Evolutionary conservation across 169 alveolate species (phyloP).

Genomic region (Babesia caballi): DNA sequence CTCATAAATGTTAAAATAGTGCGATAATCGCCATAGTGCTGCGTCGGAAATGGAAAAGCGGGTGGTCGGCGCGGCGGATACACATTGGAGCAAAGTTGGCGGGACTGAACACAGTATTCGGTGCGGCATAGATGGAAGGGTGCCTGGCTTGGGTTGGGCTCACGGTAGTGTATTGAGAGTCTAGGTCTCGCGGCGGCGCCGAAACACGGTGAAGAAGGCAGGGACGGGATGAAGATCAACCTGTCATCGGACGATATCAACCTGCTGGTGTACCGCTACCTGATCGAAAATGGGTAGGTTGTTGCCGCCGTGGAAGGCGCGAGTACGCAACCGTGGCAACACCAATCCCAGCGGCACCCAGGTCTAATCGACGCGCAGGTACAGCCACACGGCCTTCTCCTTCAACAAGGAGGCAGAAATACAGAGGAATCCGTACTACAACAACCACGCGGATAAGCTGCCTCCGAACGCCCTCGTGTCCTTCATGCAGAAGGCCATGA

Average conservation of each 20-base stretch:
- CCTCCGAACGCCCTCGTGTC: conserved; percentile 86
- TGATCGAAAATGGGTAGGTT: conserved; percentile 83
- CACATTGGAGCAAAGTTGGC: background rate
- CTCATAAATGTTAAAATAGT: too few relatives aligned
- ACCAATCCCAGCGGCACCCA: background rate
- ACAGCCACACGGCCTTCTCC: conserved; percentile 81
- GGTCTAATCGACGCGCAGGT: conserved; percentile 12
- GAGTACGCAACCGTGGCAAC: background rate
- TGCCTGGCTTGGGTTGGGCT: background rate
- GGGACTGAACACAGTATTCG: too few relatives aligned
- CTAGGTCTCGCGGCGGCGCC: background rate
- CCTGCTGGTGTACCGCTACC: conserved; percentile 81
- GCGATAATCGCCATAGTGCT: too few relatives aligned
- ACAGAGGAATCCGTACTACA: conserved; percentile 77
- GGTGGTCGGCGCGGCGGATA: background rate
- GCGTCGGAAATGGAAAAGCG: too few relatives aligned
- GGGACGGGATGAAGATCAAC: conserved; percentile 78
- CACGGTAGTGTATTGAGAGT: background rate
- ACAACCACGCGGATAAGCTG: conserved; percentile 80
- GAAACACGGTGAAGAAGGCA: background rate
- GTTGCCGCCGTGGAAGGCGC: background rate
- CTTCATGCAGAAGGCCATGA: conserved; percentile 85
- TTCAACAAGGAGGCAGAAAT: conserved; percentile 82
- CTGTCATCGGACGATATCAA: conserved; percentile 86
- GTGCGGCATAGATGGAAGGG: background rate